Percentiles rank a stretch among this genome's conserved stretches.
Evolutionary conservation across 257 asterid genomes (phyloP).

Genomic region (Solanum microdontum): DNA sequence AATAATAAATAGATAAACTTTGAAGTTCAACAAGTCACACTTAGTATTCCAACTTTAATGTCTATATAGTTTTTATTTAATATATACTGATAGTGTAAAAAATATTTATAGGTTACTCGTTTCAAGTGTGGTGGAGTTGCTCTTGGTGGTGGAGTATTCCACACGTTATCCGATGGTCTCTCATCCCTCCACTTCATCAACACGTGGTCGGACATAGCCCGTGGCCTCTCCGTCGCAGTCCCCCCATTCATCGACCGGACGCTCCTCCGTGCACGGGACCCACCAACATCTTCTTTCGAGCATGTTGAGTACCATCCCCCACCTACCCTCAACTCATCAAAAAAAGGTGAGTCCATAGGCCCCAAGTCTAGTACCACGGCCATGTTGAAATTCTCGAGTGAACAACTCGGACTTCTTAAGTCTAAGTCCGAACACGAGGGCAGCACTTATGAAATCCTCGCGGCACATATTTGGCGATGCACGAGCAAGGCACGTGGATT

Average conservation of each 20-base stretch:
- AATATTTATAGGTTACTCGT: constrained; percentile 21
- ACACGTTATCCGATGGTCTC: constrained; percentile 34
- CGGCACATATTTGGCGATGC: constrained; percentile 79
- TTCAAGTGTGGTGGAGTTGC: constrained; percentile 37
- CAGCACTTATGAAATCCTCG: constrained; percentile 56
- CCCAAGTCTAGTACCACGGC: constrained; percentile 5
- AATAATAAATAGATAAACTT: neutral
- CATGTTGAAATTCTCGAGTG: constrained; percentile 13
- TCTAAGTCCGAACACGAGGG: constrained; percentile 18
- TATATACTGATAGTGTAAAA: neutral
- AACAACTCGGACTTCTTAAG: constrained; percentile 10
- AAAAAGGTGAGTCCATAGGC: neutral
- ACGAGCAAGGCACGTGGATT: constrained; percentile 58
- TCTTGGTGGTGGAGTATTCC: constrained; percentile 29
- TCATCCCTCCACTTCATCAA: constrained; percentile 41
- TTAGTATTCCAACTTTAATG: neutral
- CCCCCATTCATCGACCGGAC: constrained; percentile 34
- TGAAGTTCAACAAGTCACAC: neutral
- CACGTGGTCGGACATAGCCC: constrained; percentile 29
- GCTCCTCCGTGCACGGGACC: constrained; percentile 24
- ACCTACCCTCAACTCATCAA: constrained; percentile 6
- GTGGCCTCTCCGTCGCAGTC: constrained; percentile 20
- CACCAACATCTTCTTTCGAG: constrained; percentile 7
- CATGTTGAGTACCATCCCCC: constrained; percentile 22
- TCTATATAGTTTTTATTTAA: neutral